phyloP scores from a whole-genome alignment of 345 rosid species.

The Sisymbrium altissimum region DNA sequence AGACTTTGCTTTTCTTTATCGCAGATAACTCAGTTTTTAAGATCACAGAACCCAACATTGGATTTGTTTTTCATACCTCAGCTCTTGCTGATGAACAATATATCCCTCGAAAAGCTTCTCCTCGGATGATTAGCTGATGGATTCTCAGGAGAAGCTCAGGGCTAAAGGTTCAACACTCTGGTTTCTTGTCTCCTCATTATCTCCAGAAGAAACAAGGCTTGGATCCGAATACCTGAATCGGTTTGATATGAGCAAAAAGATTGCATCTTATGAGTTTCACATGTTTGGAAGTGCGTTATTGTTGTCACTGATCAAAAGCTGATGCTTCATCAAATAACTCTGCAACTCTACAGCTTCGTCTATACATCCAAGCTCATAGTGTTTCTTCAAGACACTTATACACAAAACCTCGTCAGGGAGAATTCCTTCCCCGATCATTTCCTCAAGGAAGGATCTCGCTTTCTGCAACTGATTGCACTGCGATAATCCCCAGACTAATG shows the following conservation, averaged over 20 bases:
- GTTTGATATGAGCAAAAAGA: not conserved
- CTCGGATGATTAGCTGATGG: not conserved
- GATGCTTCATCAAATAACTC: constrained; percentile 45
- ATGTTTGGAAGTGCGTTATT: constrained; percentile 30
- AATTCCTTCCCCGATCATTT: constrained; percentile 58
- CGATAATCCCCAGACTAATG: constrained; percentile 58
- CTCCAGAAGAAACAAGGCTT: constrained; percentile 15
- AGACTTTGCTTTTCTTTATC: not conserved
- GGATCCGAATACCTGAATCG: constrained; percentile 4
- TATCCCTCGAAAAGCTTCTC: constrained; percentile 12
- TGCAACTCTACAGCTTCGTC: constrained; percentile 52
- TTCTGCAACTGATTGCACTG: constrained; percentile 49
- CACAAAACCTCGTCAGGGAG: constrained; percentile 62
- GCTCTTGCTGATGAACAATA: constrained; percentile 6
- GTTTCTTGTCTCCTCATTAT: constrained; percentile 21
- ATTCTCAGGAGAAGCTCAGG: constrained; percentile 7
- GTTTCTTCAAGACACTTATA: constrained; percentile 50
- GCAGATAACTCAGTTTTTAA: not conserved
- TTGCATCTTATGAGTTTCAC: constrained; percentile 30
- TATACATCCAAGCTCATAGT: constrained; percentile 48
- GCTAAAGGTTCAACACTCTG: not conserved
- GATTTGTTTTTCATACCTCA: constrained; percentile 17
- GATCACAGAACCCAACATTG: not conserved
- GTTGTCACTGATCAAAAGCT: constrained; percentile 31
- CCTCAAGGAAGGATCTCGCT: constrained; percentile 53